phyloP scores from a whole-genome alignment of 768 basidiomycete genomes.

The Phaffia tasmanica region DNA sequence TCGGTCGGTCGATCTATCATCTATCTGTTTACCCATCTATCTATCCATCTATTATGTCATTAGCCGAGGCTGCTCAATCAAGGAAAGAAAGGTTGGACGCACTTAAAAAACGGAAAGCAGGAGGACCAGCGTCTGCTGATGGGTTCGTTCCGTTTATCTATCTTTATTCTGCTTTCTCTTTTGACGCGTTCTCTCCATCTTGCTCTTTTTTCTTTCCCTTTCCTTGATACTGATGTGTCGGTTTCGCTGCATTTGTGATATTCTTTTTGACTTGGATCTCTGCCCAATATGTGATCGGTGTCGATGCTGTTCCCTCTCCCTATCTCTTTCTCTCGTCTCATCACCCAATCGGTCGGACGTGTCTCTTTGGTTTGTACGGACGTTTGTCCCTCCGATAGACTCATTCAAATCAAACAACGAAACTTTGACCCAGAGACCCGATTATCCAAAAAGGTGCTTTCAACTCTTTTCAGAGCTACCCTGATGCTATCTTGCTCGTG shows the following conservation, averaged over 20 bases:
- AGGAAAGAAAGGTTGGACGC: slow-evolving; percentile 24
- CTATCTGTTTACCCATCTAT: no score
- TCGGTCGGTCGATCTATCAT: no score
- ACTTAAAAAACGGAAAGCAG: slow-evolving; percentile 18
- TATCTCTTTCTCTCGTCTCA: neutral
- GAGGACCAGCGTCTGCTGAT: slow-evolving; percentile 9
- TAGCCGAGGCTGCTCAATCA: slow-evolving; percentile 16
- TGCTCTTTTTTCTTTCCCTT: neutral
- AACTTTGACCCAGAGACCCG: slow-evolving; percentile 25
- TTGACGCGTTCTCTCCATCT: neutral
- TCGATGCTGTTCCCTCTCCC: no score
- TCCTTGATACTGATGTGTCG: neutral
- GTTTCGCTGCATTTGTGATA: neutral
- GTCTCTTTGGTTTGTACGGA: neutral
- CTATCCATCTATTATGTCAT: slow-evolving; percentile 9
- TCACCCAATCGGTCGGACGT: no score
- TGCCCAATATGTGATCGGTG: neutral
- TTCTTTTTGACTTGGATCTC: neutral
- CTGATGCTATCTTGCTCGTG: neutral
- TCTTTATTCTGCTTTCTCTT: neutral
- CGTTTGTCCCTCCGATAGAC: neutral
- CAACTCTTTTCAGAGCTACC: neutral
- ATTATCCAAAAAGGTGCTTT: slow-evolving; percentile 23
- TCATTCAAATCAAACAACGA: slow-evolving; percentile 18
- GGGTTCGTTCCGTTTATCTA: neutral